Percentiles rank a stretch among this genome's conserved stretches.
Evolutionary conservation across 2,329 filamentous ascomycete species (phyloP).

Genomic region (Fragosphaeria purpurea): DNA sequence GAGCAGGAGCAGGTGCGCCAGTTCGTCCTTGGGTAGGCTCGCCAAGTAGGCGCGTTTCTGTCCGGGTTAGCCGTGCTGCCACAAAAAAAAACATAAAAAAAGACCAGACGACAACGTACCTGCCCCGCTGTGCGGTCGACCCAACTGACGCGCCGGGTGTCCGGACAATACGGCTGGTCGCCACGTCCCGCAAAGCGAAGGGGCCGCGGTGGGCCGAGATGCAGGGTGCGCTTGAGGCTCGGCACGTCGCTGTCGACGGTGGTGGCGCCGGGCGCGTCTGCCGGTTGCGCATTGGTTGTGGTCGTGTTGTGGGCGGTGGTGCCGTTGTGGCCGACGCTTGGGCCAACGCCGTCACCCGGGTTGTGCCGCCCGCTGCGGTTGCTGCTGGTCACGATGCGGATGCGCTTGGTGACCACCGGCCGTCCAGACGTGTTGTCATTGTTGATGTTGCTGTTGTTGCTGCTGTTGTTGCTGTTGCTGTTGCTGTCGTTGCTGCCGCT

Average conservation of each 20-base stretch:
- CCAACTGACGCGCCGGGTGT: slow-evolving; percentile 25
- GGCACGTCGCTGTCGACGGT: not conserved
- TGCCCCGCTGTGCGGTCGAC: slow-evolving; percentile 27
- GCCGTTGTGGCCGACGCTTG: too few species aligned
- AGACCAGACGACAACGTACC: slow-evolving; percentile 16
- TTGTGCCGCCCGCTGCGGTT: too few species aligned
- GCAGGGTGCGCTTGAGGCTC: too few species aligned
- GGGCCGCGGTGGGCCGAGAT: not conserved
- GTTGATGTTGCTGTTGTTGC: too few species aligned
- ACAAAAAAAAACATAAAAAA: not conserved
- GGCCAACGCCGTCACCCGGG: too few species aligned
- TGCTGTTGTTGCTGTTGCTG: not conserved
- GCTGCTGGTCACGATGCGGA: too few species aligned
- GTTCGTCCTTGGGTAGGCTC: slow-evolving; percentile 46
- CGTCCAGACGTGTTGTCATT: too few species aligned
- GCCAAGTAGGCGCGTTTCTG: slow-evolving; percentile 56
- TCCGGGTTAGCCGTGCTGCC: not conserved
- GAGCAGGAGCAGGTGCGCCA: slow-evolving; percentile 56
- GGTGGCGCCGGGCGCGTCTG: not conserved
- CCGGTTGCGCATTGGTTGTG: slow-evolving; percentile 4
- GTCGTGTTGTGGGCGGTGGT: too few species aligned
- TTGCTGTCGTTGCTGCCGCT: slow-evolving; percentile 9
- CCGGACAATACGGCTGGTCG: not conserved
- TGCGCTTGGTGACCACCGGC: too few species aligned
- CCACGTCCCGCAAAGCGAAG: not conserved